phyloP scores from a whole-genome alignment of 2,329 filamentous ascomycete genomes.

The Pseudocercospora fuligena region DNA sequence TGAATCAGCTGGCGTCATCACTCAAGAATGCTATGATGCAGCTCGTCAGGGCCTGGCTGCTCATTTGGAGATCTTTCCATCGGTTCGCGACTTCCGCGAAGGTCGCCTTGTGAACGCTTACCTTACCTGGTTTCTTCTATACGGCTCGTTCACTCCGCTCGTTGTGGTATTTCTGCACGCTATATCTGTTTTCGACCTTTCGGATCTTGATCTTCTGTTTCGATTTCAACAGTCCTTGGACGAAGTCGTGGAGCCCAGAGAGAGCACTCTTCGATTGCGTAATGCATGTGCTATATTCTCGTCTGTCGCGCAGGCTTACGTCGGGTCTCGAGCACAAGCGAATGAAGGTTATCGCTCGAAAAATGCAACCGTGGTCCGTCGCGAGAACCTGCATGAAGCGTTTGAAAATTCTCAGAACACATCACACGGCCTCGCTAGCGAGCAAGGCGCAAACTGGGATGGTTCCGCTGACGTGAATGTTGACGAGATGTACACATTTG shows the following conservation, averaged over 20 bases:
- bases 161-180: constrained; percentile 24
- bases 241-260: constrained; percentile 10
- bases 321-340: constrained; percentile 10
- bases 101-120: constrained; percentile 16
- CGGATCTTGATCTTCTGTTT: constrained; percentile 18
- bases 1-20: constrained; percentile 17
- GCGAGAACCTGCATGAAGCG: constrained; percentile 17
- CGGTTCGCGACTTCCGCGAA: constrained; percentile 9
- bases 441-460: constrained; percentile 3
- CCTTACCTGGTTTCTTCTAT: constrained; percentile 20
- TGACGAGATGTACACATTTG: constrained; percentile 23
- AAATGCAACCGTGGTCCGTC: constrained; percentile 7
- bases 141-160: constrained; percentile 22
- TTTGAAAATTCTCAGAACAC: constrained; percentile 9
- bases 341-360: background rate
- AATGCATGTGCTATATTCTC: constrained; percentile 20
- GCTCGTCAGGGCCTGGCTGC: constrained; percentile 19
- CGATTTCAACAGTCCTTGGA: constrained; percentile 18
- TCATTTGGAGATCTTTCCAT: constrained; percentile 17
- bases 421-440: background rate
- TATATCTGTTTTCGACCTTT: constrained; percentile 17
- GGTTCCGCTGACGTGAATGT: constrained; percentile 10
- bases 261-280: constrained; percentile 14
- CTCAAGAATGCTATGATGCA: constrained; percentile 20
- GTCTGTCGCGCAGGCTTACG: constrained; percentile 18